Conservation (phyloP, 192 early-diverging fungal species). For the Coemansia sp. region DNA sequence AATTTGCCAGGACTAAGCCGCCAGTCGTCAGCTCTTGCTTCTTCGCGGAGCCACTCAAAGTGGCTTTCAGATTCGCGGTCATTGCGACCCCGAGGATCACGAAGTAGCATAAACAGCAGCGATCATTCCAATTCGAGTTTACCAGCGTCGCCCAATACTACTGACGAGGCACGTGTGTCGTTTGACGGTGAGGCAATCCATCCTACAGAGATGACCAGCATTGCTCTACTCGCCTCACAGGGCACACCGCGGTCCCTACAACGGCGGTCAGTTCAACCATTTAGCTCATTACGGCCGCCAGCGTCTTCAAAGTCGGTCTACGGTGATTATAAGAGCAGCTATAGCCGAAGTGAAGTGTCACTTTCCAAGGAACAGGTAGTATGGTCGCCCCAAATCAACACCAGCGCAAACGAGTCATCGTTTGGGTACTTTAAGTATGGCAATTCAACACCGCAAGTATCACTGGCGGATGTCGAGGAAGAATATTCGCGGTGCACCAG, state of each 20-base stretch:
- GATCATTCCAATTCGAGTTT: conserved; percentile 22
- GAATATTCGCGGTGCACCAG: conserved; percentile 13
- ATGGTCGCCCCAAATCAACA: conserved; percentile 49
- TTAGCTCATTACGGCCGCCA: conserved; percentile 23
- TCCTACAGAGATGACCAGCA: conserved; percentile 20
- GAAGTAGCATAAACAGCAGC: conserved; percentile 28
- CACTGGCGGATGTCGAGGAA: conserved; percentile 23
- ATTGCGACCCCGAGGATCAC: conserved; percentile 24
- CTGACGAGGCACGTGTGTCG: conserved; percentile 34
- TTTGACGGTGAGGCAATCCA: conserved; percentile 45
- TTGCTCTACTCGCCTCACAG: conserved; percentile 27
- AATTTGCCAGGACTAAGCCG: conserved; percentile 15
- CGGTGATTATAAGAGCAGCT: conserved; percentile 18
- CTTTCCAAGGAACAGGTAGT: conserved; percentile 43
- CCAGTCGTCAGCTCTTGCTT: conserved; percentile 9
- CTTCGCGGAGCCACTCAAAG: conserved; percentile 21
- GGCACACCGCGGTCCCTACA: conserved; percentile 8
- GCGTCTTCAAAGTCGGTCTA: conserved; percentile 15
- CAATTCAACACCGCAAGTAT: conserved; percentile 3
- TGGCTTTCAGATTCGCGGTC: conserved; percentile 13
- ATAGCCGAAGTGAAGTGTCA: conserved; percentile 40
- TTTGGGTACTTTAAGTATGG: conserved; percentile 14
- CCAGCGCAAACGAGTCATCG: conserved; percentile 22
- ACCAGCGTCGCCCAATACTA: conserved; percentile 26
- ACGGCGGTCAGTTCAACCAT: conserved; percentile 16